phyloP scores from a whole-genome alignment of 768 basidiomycete genomes.

The Russula earlei region DNA sequence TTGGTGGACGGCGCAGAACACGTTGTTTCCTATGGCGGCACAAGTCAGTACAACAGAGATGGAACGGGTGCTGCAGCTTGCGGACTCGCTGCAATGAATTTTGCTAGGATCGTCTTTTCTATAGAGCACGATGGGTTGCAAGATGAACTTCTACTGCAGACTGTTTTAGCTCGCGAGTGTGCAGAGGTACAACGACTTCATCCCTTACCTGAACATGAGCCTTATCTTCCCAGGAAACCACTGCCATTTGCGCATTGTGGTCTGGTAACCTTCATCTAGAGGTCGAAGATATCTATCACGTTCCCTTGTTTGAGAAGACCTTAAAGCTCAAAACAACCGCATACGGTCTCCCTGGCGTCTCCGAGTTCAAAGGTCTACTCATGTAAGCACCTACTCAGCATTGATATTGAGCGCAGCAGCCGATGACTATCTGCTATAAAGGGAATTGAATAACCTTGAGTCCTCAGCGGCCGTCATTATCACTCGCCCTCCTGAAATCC shows the following conservation, averaged over 20 bases:
- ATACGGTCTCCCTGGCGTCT: constrained; percentile 32
- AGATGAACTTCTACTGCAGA: constrained; percentile 27
- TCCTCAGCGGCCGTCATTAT: constrained; percentile 39
- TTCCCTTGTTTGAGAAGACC: constrained; percentile 40
- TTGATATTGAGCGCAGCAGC: background rate
- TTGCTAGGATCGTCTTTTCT: constrained; percentile 41
- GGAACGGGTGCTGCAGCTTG: constrained; percentile 45
- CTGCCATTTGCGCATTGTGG: constrained; percentile 51
- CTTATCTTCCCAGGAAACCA: constrained; percentile 36
- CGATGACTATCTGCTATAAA: constrained; percentile 12
- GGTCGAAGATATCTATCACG: constrained; percentile 40
- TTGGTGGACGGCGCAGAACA: constrained; percentile 26
- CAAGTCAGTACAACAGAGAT: constrained; percentile 41
- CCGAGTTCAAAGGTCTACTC: constrained; percentile 31
- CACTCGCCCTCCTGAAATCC: constrained; percentile 64
- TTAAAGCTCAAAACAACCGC: constrained; percentile 30
- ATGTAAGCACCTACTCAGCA: constrained; percentile 19
- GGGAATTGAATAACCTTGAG: constrained; percentile 20
- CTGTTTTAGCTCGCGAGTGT: constrained; percentile 28
- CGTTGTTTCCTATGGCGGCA: constrained; percentile 37
- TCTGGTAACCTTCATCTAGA: constrained; percentile 43
- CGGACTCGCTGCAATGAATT: constrained; percentile 60
- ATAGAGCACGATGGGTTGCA: constrained; percentile 27
- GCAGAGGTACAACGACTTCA: constrained; percentile 28
- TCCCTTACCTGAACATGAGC: background rate